These are phyloP conservation scores for Thymus quinquecostatus DNA, from an alignment of 257 asterid genomes.

Conservation along the genomic window DNA sequence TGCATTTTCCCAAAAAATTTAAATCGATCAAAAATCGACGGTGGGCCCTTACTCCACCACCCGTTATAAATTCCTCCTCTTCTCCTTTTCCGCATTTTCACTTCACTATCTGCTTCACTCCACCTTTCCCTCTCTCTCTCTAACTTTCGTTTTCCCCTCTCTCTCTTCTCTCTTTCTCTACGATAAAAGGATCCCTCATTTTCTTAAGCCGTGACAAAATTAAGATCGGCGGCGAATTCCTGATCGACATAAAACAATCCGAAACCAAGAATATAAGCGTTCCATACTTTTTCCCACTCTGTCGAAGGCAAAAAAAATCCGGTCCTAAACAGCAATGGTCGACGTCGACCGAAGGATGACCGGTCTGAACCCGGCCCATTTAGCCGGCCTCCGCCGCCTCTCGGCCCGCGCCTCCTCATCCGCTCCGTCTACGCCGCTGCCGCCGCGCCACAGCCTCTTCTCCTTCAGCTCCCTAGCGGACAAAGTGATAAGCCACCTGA, in stretches of 20 bases:
- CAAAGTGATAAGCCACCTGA: slow-evolving; percentile 69
- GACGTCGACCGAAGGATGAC: slow-evolving; percentile 97
- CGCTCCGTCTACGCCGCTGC: slow-evolving; percentile 74
- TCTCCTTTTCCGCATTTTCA: slow-evolving; percentile 39
- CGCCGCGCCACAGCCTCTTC: slow-evolving; percentile 83
- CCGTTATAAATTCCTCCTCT: slow-evolving; percentile 49
- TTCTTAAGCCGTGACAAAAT: slow-evolving; percentile 5
- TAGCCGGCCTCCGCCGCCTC: slow-evolving; percentile 94
- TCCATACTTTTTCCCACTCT: neutral
- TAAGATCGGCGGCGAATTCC: neutral
- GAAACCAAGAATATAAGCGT: slow-evolving; percentile 6
- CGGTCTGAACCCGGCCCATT: slow-evolving; percentile 83
- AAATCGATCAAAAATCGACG: slow-evolving; percentile 34
- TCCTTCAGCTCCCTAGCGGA: slow-evolving; percentile 78
- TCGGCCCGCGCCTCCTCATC: slow-evolving; percentile 91
- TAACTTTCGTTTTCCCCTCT: slow-evolving; percentile 17
- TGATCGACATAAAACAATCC: neutral
- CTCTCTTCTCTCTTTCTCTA: too few species aligned
- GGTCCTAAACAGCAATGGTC: slow-evolving; percentile 52
- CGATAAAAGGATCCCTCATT: too few species aligned
- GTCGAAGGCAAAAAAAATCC: neutral
- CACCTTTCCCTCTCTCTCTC: slow-evolving; percentile 25
- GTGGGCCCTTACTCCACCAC: slow-evolving; percentile 54
- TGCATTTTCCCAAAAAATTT: neutral
- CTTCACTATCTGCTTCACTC: slow-evolving; percentile 44